These are phyloP conservation scores for Darksidea phi DNA, from an alignment of 495 filamentous ascomycete species.

Conservation along the genomic window DNA sequence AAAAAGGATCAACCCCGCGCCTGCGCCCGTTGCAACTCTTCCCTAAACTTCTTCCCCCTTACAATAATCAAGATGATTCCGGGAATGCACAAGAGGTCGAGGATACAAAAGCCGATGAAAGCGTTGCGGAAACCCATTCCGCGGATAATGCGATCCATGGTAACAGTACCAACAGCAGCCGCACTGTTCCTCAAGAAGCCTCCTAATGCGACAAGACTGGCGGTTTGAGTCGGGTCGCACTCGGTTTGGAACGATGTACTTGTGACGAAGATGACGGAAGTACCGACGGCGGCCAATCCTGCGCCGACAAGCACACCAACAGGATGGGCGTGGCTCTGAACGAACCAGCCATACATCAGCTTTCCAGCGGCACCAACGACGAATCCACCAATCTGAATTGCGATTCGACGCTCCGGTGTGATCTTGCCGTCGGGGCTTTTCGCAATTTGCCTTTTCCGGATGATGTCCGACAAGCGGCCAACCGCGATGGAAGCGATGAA, in stretches of 20 bases:
- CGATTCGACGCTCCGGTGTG: conserved; percentile 37
- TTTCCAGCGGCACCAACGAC: conserved; percentile 30
- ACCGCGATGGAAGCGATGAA: conserved; percentile 38
- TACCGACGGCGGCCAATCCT: conserved; percentile 33
- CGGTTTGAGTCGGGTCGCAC: conserved; percentile 33
- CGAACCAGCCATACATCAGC: conserved; percentile 44
- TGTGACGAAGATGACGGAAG: conserved; percentile 40
- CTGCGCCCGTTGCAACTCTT: background rate
- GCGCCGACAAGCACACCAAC: conserved; percentile 29
- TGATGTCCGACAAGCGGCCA: conserved; percentile 39
- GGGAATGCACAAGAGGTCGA: conserved; percentile 32
- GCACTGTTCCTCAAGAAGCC: conserved; percentile 41
- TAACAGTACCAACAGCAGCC: conserved; percentile 40
- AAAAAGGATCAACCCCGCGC: background rate
- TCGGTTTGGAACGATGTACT: conserved; percentile 41
- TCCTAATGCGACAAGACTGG: conserved; percentile 38
- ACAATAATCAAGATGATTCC: conserved; percentile 11
- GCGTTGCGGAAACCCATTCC: conserved; percentile 40
- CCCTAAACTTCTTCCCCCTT: background rate
- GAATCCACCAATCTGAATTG: conserved; percentile 38
- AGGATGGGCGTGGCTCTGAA: conserved; percentile 12
- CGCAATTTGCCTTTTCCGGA: conserved; percentile 17
- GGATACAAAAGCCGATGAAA: conserved; percentile 37
- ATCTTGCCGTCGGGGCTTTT: conserved; percentile 10
- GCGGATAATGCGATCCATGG: conserved; percentile 33